A percentile compares a stretch with the other conserved stretches of the same genome.
Conservation (phyloP, 345 rosid genomes). For the Draba incana region DNA sequence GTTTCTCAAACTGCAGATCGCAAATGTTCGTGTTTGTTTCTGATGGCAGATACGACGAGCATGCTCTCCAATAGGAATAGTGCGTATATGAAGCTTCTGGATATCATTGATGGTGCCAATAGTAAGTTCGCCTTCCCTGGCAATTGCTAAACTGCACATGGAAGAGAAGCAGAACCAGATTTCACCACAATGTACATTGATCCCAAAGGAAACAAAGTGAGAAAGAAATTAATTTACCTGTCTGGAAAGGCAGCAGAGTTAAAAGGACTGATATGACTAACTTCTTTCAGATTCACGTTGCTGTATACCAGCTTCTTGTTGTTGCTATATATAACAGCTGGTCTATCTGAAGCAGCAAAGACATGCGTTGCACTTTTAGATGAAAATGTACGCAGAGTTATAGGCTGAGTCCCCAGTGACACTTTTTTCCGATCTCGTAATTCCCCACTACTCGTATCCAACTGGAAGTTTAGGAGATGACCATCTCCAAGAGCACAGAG, state of each 20-base stretch:
- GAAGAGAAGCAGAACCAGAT: conserved; percentile 29
- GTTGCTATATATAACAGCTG: conserved; percentile 89
- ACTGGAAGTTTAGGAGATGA: conserved; percentile 79
- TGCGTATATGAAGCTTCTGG: conserved; percentile 98
- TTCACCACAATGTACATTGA: conserved; percentile 20
- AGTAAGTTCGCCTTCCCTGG: conserved; percentile 91
- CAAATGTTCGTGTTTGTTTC: conserved; percentile 90
- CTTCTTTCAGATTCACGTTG: conserved; percentile 96
- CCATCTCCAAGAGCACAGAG: conserved; percentile 99
- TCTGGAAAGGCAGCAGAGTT: conserved; percentile 97
- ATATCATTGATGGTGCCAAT: conserved; percentile 96
- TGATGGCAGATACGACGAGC: conserved; percentile 94
- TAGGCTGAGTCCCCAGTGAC: conserved; percentile 91
- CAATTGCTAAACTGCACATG: conserved; percentile 80
- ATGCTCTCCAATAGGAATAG: conserved; percentile 93
- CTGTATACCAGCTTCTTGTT: conserved; percentile 93
- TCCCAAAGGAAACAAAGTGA: neutral
- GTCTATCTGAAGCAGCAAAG: conserved; percentile 94
- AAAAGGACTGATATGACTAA: conserved; percentile 94
- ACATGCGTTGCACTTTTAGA: conserved; percentile 87
- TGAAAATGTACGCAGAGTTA: conserved; percentile 87
- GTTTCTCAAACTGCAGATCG: conserved; percentile 76
- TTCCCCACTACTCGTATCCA: conserved; percentile 75
- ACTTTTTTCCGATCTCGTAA: conserved; percentile 84
- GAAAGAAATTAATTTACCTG: conserved; percentile 50